Evolutionary conservation across 306 rosid genomes (phyloP).

Genomic region (Glycine latifolia): DNA sequence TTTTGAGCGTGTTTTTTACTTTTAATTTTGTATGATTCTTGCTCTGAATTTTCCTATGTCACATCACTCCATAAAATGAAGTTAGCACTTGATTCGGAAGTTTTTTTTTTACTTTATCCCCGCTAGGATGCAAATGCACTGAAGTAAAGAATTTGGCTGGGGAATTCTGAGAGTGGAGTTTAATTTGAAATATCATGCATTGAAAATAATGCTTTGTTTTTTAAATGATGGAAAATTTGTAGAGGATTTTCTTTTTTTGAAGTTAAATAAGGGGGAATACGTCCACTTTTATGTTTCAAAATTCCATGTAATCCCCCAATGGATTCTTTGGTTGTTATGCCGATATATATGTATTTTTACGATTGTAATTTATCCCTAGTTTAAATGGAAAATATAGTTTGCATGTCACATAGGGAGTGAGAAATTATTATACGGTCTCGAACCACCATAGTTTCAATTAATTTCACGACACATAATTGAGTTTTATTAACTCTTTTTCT

Average conservation of each 20-base stretch:
- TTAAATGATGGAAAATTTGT: neutral
- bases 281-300: neutral
- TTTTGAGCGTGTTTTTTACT: neutral
- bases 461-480: neutral
- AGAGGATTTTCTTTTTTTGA: neutral
- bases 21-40: constrained; percentile 1
- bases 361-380: neutral
- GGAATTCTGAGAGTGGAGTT: neutral
- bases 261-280: neutral
- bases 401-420: neutral
- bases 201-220: neutral
- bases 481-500: neutral
- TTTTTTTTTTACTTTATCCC: constrained; percentile 7
- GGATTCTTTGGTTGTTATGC: neutral
- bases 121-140: neutral
- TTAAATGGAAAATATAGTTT: neutral
- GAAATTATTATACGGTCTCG: neutral
- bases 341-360: neutral
- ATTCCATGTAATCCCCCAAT: neutral
- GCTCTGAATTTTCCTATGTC: constrained; percentile 13
- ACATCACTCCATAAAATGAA: constrained; percentile 20
- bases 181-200: neutral
- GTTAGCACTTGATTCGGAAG: constrained; percentile 1
- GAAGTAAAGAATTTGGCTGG: neutral
- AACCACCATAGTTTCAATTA: neutral